These are phyloP conservation scores for Falciphora oryzae DNA, from an alignment of 2,329 filamentous ascomycete species.

Conservation along the genomic window DNA sequence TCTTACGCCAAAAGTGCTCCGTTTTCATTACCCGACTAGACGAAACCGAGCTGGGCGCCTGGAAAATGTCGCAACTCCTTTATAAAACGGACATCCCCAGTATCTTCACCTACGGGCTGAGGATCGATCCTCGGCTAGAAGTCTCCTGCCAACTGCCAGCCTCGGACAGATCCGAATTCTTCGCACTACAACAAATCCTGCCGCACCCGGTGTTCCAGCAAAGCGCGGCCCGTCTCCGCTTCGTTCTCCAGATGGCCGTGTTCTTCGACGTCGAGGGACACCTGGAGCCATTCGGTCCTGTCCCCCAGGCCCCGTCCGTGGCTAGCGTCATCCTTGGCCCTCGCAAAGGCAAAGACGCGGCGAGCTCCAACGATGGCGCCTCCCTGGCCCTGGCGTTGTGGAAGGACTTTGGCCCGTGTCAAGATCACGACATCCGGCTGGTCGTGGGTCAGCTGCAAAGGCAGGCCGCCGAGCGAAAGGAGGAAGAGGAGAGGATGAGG, in stretches of 20 bases:
- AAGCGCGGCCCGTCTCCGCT: not conserved
- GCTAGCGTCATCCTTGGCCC: not conserved
- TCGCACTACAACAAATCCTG: not conserved
- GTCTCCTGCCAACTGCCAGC: not conserved
- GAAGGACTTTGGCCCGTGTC: not conserved
- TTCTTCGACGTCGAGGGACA: not conserved
- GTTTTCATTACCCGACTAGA: too few relatives aligned
- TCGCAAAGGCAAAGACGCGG: not conserved
- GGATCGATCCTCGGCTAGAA: not conserved
- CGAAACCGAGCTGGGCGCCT: not conserved
- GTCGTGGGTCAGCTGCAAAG: not conserved
- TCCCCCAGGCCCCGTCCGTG: not conserved
- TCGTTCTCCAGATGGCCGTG: constrained; percentile 1
- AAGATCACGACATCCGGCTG: not conserved
- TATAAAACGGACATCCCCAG: not conserved
- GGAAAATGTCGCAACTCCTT: not conserved
- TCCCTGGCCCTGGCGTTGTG: constrained; percentile 5
- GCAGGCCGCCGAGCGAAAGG: not conserved
- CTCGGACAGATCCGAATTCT: not conserved
- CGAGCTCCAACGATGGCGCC: not conserved
- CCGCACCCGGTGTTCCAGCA: not conserved
- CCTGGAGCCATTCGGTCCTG: not conserved
- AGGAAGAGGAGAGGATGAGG: not conserved
- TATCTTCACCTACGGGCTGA: constrained; percentile 5
- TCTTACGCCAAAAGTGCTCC: too few relatives aligned